These are phyloP conservation scores for Henckelia pumila DNA, from an alignment of 257 asterid species.

Conservation along the genomic window DNA sequence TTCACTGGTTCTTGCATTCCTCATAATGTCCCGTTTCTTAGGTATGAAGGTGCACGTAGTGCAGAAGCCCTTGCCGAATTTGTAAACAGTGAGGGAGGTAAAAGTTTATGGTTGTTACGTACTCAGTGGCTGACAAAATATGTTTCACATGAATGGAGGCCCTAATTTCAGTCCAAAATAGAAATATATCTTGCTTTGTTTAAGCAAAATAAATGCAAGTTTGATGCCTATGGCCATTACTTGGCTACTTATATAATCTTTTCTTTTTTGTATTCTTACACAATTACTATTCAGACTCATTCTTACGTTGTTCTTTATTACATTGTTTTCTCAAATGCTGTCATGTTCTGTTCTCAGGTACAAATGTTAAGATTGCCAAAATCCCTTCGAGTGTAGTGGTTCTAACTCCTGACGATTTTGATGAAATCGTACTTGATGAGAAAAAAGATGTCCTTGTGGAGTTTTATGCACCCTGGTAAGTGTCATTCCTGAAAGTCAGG, in stretches of 20 bases:
- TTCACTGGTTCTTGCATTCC: not conserved
- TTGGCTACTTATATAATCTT: not conserved
- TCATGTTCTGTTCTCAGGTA: constrained; percentile 47
- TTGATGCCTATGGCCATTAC: not conserved
- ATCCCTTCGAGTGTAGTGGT: constrained; percentile 79
- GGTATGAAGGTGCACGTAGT: constrained; percentile 80
- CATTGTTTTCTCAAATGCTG: constrained; percentile 9
- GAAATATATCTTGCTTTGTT: not conserved
- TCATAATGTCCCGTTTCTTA: constrained; percentile 28
- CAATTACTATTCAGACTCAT: not conserved
- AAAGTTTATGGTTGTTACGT: constrained; percentile 16
- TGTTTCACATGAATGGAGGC: not conserved
- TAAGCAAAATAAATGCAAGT: not conserved
- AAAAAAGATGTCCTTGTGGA: constrained; percentile 84
- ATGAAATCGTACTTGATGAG: constrained; percentile 75
- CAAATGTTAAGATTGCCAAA: constrained; percentile 82
- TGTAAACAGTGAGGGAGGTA: constrained; percentile 88
- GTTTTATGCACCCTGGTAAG: constrained; percentile 97
- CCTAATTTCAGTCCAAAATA: not conserved
- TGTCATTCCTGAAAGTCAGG: constrained; percentile 7
- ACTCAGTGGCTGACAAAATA: not conserved
- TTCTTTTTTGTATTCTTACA: not conserved
- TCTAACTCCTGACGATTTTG: constrained; percentile 60
- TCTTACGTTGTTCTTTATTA: constrained; percentile 4
- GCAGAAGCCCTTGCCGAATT: constrained; percentile 79